Base-by-base conservation (phyloP, 2,329 filamentous ascomycete genomes). In the Penicillium sp. region DNA sequence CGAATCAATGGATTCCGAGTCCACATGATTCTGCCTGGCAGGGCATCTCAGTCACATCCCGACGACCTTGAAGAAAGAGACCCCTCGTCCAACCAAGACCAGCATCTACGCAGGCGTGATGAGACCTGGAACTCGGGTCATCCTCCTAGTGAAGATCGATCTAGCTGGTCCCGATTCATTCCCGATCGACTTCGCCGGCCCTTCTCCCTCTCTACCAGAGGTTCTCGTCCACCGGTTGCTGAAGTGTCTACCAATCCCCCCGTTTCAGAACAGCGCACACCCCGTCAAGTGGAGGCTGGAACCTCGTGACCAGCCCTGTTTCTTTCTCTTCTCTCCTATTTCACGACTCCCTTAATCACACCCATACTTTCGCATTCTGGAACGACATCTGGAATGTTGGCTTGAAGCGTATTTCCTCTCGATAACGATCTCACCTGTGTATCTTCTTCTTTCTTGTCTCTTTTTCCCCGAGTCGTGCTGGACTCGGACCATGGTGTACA, bases 11-110 rank as follows among this genome's bases (percentile, higher is more conserved):
- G 65, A 16, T 70, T 73, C 43, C 64, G 71, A 34, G 47, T 70
- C 13, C 69, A 70, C 4, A 70, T 75, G 57, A 56, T 71, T 46
- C 65, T 76, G 5, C 67, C 76, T n/a, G 68, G 71, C 8, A 70
- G 73, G 27, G 66, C 74, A 45, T 65, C 72, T 52, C 66, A 65
- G 43, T 59, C 67, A 59, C 64, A n/a, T 61, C 69, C 16, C 52
- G 61, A 27, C 9, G 38, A 40, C 9, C 16, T 11, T 6, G 64
- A 65, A 21, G 58, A 68, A 43, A 61, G 65, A 36, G 58, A 64
- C 47, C 59, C 59, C 13, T 63, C 64, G 22, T 52, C 63, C 21
- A 39, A 2, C n/a, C 22, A 40, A 34, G 57, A 54, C 24, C 43
- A 32, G 11, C 57, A 43, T 43, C 11, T 43, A 11, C 46, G 32